Base-by-base conservation (phyloP, 257 asterid species). In the Leonotis leonurus region DNA sequence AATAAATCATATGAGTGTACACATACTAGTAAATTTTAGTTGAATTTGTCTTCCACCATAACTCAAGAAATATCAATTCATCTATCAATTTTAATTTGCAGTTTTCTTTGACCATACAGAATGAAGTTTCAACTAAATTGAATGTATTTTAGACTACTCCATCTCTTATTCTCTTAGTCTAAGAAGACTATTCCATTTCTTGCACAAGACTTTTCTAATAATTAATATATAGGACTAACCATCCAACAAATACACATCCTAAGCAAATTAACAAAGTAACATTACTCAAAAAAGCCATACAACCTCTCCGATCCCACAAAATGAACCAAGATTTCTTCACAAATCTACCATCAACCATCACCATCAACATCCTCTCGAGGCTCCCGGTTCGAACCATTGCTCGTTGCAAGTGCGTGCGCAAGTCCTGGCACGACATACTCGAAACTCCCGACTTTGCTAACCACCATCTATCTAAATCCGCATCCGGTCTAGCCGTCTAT, bases 311-410 rank as follows among this genome's bases (percentile, higher is more conserved):
- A 26, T 20, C n/a, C 9, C 26, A 13, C 53, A 18, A 2, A 8
- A 46, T 46, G 53, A 46, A 20, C 3, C 14, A 21, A 1, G 18
- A 11, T 3, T 35, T 46, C 63, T 16, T 80, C 16, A 11, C 62
- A 67, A 63, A 62, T 65, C 73, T 74, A 13, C 76, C 77, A 41
- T 33, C 81, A 1, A 57, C 54, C 6, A 46, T 77, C 43, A 24
- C 72, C 49, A 41, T 41, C 49, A 4, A 41, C 16, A 41, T 41
- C 49, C 49, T 41, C 49, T 14, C 49, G 21, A 5, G 49, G 6
- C 49, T 41, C 49, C 49, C 49, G 21, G 7, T 14, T 6, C 49
- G 1, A 41, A 41, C 49, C 49, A 41, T 41, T 4, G 14, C 1
- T 1, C 22, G 22, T 5, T 41, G 49, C 49, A 41, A 41, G 41